Evolutionary conservation across 2,329 filamentous ascomycete genomes (phyloP), one percentile per base, ranked within the genome.

Genomic region (Beauveria asiatica): DNA sequence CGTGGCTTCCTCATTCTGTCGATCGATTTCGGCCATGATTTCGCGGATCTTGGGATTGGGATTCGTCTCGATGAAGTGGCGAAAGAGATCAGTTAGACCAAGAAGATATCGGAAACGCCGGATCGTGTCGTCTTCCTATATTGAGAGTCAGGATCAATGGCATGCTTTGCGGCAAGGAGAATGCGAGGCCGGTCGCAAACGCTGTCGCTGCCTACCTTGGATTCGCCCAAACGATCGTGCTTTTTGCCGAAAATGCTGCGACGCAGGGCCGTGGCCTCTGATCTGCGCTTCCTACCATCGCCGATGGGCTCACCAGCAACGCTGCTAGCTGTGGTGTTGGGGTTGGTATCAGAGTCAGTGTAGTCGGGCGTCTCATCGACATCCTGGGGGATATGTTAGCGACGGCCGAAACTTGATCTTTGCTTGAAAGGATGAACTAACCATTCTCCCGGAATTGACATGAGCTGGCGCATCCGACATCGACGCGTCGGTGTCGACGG

Each of bases 1-100:
- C 44, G 80, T 79, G 33, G 85, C 83, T 66, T 92, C 90, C 13
- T 83, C 86, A 72, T 97, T 95, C 72, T 96, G 92, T 51, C 90
- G 87, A 74, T 99, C 94, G 69, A 97, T 97, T 74, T 97, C 90
- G 55, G 84, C 83, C 82, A 97, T 94, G 67, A 97, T 91, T 61
- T 96, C 90, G 68, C 93, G 90, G 69, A 97, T 94, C 68, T 90
- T 90, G 17, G 94, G 93, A 70, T 99, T 92, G 5, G 92, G 93
- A 70, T 97, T 99, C 9, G 92, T 91, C 71, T 97, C 92, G 76
- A 99, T 99, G 74, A 99, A 99, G 76, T 99, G 94, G 65, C 95
- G 91, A 78, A 99, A 99, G 21, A 99, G 81, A 70, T 99, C 94
- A 17, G 94, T 99, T 57, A 99, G 80, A 27, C 95, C 95, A 16